A percentile compares a stretch with the other conserved stretches of the same genome.
Conservation (phyloP, 768 basidiomycete genomes). For the Lentinula guzmanii region DNA sequence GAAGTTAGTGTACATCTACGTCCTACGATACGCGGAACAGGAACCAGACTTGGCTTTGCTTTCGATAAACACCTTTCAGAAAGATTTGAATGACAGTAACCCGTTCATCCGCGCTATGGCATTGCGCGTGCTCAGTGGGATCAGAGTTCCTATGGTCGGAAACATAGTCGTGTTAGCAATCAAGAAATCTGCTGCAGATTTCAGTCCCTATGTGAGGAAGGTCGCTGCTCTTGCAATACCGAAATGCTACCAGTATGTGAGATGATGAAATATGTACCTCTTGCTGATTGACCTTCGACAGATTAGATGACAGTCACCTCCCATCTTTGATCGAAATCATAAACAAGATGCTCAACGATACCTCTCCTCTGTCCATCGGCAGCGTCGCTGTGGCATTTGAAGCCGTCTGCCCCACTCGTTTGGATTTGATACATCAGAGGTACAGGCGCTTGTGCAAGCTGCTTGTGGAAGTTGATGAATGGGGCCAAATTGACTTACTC, state of each 20-base stretch:
- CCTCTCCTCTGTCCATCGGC: conserved; percentile 84
- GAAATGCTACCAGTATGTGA: conserved; percentile 64
- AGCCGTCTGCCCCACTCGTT: conserved; percentile 76
- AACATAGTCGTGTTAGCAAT: conserved; percentile 82
- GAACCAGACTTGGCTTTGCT: conserved; percentile 94
- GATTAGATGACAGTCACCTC: conserved; percentile 70
- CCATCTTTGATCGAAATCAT: conserved; percentile 66
- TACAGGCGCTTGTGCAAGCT: conserved; percentile 79
- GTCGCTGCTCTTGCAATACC: conserved; percentile 87
- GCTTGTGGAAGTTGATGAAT: conserved; percentile 92
- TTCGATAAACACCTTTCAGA: conserved; percentile 98
- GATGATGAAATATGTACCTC: not conserved
- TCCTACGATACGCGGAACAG: conserved; percentile 86
- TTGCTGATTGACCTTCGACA: conserved; percentile 22
- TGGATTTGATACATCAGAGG: conserved; percentile 85
- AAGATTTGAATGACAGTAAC: conserved; percentile 87
- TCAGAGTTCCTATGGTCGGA: conserved; percentile 85
- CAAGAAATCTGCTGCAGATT: conserved; percentile 86
- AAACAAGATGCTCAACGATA: conserved; percentile 58
- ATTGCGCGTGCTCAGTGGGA: conserved; percentile 85
- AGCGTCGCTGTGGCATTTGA: conserved; percentile 83
- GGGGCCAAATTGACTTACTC: conserved; percentile 86
- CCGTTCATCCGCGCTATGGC: conserved; percentile 97
- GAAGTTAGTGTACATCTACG: conserved; percentile 97
- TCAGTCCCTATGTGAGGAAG: conserved; percentile 93